Base-by-base conservation (phyloP, 2,329 filamentous ascomycete species). In the Pestalotiopsis sp. region DNA sequence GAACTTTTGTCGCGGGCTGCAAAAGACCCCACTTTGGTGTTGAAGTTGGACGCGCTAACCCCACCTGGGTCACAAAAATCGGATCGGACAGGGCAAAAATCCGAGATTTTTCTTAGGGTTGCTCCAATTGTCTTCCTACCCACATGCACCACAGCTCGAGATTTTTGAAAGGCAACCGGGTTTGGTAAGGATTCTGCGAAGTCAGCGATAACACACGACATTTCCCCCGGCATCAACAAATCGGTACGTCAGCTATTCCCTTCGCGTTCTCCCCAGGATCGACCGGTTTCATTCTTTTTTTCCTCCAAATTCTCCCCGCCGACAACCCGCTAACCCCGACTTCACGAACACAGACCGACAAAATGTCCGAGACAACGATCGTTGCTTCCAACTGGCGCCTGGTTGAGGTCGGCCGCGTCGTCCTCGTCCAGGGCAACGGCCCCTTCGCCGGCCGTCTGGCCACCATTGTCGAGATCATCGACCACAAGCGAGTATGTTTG, bases 401-500 rank as follows among this genome's bases (percentile, higher is more conserved):
- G 86, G 95, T 99, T 84, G 95, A 99, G 92, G 93, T 98, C 85
- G 96, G 96, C 91, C 94, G 96, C 83, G 91, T 99, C 82, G 92
- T 97, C 83, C 91, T 97, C 84, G 91, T 98, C 87, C 92, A 93
- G 85, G 85, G 84, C 80, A 86, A 89, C 82, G 92, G 94, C 81
- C 91, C 91, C 79, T 93, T 86, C 87, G 87, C 88, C 78, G 95
- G 95, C 87, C 93, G 93, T 83, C 90, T 98, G 79, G 97, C 95
- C 80, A 88, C 91, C 80, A 95, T 99, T 81, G 94, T 97, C 86
- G 95, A 99, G 91, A 98, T 99, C 86, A 96, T 99, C 87, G 96
- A 99, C 88, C 95, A 99, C 92, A 98, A 97, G 91, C 94, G 96
- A 87, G 96, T 99, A 97, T 83, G 96, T 94, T 82, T 69, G 57